Percentiles rank a stretch among this genome's conserved stretches.
These are phyloP conservation scores for Agrocybe praecox DNA, from an alignment of 768 basidiomycete genomes.

Conservation along the genomic window DNA sequence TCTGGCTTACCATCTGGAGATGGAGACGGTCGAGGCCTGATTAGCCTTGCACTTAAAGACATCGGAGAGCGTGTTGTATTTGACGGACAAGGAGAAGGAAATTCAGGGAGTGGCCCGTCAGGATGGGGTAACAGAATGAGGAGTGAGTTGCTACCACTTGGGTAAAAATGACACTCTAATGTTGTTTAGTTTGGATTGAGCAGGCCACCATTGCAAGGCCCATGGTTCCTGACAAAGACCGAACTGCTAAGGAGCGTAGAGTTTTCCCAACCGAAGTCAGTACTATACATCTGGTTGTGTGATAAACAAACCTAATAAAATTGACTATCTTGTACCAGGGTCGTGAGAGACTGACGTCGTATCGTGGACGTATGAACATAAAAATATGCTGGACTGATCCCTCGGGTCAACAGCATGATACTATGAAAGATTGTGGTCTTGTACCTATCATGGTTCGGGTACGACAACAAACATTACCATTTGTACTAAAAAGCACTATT, in stretches of 20 bases:
- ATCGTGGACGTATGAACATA: slow-evolving; percentile 86
- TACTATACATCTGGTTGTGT: not conserved
- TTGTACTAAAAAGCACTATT: not conserved
- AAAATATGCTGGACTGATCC: slow-evolving; percentile 85
- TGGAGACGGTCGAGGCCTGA: slow-evolving; percentile 77
- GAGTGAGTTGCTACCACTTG: slow-evolving; percentile 55
- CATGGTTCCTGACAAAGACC: slow-evolving; percentile 84
- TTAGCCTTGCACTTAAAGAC: slow-evolving; percentile 79
- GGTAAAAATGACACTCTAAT: slow-evolving; percentile 10
- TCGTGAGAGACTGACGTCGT: slow-evolving; percentile 90
- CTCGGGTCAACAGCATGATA: slow-evolving; percentile 66
- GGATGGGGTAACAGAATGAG: slow-evolving; percentile 85
- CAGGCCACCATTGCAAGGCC: slow-evolving; percentile 82
- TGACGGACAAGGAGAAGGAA: slow-evolving; percentile 65
- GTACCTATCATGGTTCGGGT: slow-evolving; percentile 98
- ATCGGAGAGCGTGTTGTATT: slow-evolving; percentile 93
- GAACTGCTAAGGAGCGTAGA: slow-evolving; percentile 69
- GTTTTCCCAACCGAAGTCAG: slow-evolving; percentile 89
- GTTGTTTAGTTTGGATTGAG: slow-evolving; percentile 84
- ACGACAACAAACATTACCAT: slow-evolving; percentile 34
- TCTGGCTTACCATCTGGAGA: slow-evolving; percentile 75
- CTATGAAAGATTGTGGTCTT: slow-evolving; percentile 86
- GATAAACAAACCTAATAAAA: slow-evolving; percentile 12
- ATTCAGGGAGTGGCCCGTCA: slow-evolving; percentile 50
- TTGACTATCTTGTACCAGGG: slow-evolving; percentile 53